phyloP scores from a whole-genome alignment of 2,329 filamentous ascomycete genomes.

The Neoscytalidium dimidiatum region DNA sequence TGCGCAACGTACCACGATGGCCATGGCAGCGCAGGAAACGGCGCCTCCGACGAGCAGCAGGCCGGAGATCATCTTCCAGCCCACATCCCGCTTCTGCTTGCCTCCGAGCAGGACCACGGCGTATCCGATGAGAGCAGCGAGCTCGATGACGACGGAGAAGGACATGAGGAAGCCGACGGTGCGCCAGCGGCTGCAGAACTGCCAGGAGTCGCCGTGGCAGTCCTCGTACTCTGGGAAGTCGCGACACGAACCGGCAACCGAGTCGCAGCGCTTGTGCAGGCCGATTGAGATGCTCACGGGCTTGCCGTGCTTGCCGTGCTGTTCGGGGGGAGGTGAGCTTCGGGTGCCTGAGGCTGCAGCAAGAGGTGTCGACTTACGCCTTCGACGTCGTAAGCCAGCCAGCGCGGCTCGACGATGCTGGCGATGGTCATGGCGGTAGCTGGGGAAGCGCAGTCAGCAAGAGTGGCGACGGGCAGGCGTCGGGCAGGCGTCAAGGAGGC shows the following conservation, averaged over 20 bases:
- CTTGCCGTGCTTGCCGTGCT: constrained; percentile 37
- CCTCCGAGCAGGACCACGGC: constrained; percentile 75
- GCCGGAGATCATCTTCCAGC: constrained; percentile 75
- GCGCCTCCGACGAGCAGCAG: constrained; percentile 66
- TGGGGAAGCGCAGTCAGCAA: constrained; percentile 34
- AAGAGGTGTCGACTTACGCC: constrained; percentile 1
- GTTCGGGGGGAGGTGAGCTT: background rate
- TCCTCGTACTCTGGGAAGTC: constrained; percentile 69
- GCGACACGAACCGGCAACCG: constrained; percentile 63
- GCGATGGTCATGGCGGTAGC: constrained; percentile 72
- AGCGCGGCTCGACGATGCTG: constrained; percentile 69
- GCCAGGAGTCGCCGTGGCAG: constrained; percentile 66
- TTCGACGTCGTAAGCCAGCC: constrained; percentile 59
- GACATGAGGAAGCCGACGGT: constrained; percentile 85
- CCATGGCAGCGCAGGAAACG: constrained; percentile 76
- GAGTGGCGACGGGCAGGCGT: background rate
- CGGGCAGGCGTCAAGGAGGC: constrained; percentile 18
- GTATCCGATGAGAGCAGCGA: constrained; percentile 79
- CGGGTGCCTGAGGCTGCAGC: background rate
- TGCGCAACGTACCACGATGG: constrained; percentile 69
- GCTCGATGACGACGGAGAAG: constrained; percentile 78
- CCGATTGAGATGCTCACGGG: constrained; percentile 57
- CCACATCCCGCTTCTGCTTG: constrained; percentile 74
- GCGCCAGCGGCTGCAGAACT: constrained; percentile 92
- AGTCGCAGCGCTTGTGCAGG: constrained; percentile 79